A percentile compares a stretch with the other conserved stretches of the same genome.
Evolutionary conservation across 805 yeast species (phyloP).

Genomic region (Kluyveromyces nonfermentans): DNA sequence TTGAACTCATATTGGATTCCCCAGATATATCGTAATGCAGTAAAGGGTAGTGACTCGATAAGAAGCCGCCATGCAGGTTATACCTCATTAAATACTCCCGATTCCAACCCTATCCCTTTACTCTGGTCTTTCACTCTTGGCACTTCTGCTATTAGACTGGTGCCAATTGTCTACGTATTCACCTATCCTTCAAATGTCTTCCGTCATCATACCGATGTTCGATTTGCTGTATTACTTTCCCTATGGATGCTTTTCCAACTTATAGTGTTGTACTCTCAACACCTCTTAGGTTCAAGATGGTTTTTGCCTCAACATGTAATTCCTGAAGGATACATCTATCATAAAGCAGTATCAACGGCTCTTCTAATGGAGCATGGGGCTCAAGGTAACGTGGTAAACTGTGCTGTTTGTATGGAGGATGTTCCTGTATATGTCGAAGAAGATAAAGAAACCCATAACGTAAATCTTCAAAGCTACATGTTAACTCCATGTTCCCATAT

Average conservation of each 20-base stretch:
- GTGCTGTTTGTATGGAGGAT: conserved; percentile 84
- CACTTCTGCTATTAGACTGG: conserved; percentile 48
- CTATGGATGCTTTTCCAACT: conserved; percentile 59
- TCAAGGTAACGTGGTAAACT: conserved; percentile 49
- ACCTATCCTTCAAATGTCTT: conserved; percentile 48
- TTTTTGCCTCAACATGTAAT: conserved; percentile 65
- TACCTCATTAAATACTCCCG: conserved; percentile 2
- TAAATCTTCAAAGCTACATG: conserved; percentile 48
- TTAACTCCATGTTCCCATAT: conserved; percentile 88
- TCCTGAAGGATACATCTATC: conserved; percentile 82
- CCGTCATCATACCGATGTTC: conserved; percentile 55
- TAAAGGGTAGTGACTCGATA: conserved; percentile 23
- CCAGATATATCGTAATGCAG: conserved; percentile 64
- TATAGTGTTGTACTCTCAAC: conserved; percentile 49
- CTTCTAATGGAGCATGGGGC: conserved; percentile 28
- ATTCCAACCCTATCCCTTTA: conserved; percentile 43
- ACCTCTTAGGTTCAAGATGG: conserved; percentile 67
- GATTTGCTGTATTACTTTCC: conserved; percentile 37
- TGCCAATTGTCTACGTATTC: conserved; percentile 60
- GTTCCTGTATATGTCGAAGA: conserved; percentile 33
- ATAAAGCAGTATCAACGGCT: conserved; percentile 29
- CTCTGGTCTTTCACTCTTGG: conserved; percentile 71
- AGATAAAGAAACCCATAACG: conserved; percentile 28
- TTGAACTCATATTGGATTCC: conserved; percentile 81
- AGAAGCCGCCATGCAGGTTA: conserved; percentile 13